A percentile compares a stretch with the other conserved stretches of the same genome.
Conservation (phyloP, 805 yeast species). For the Metschnikowia amazonensis region DNA sequence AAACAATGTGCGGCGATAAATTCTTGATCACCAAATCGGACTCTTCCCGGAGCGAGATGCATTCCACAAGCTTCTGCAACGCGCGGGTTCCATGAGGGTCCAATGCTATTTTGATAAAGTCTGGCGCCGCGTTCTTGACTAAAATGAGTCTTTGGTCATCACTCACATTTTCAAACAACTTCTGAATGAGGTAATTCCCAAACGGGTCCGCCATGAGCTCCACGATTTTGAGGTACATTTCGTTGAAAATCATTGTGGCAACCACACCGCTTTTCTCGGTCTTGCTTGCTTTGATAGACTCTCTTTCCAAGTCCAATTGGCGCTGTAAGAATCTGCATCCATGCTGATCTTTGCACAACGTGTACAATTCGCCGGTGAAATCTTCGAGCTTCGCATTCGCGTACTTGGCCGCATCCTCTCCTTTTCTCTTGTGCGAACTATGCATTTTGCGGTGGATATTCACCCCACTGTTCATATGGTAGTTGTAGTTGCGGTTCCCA, state of each 20-base stretch:
- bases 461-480: slow-evolving; percentile 22
- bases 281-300: slow-evolving; percentile 9
- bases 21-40: slow-evolving; percentile 57
- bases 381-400: slow-evolving; percentile 65
- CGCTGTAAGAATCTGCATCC: slow-evolving; percentile 92
- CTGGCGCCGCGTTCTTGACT: slow-evolving; percentile 67
- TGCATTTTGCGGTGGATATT: slow-evolving; percentile 45
- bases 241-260: slow-evolving; percentile 74
- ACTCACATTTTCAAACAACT: slow-evolving; percentile 72
- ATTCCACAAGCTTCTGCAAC: slow-evolving; percentile 85
- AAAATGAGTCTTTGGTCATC: slow-evolving; percentile 66
- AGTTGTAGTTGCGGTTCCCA: slow-evolving; percentile 11
- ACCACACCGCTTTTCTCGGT: slow-evolving; percentile 40
- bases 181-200: slow-evolving; percentile 95
- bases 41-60: slow-evolving; percentile 69
- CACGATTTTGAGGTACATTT: slow-evolving; percentile 70
- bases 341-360: slow-evolving; percentile 91
- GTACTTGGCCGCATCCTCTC: slow-evolving; percentile 70
- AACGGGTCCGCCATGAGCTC: slow-evolving; percentile 94
- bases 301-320: slow-evolving; percentile 66
- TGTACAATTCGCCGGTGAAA: slow-evolving; percentile 67
- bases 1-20: slow-evolving; percentile 67
- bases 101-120: slow-evolving; percentile 73
- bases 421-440: slow-evolving; percentile 33
- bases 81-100: slow-evolving; percentile 98